Conservation (phyloP, 2,329 filamentous ascomycete species). For the Colletotrichum sp. region DNA sequence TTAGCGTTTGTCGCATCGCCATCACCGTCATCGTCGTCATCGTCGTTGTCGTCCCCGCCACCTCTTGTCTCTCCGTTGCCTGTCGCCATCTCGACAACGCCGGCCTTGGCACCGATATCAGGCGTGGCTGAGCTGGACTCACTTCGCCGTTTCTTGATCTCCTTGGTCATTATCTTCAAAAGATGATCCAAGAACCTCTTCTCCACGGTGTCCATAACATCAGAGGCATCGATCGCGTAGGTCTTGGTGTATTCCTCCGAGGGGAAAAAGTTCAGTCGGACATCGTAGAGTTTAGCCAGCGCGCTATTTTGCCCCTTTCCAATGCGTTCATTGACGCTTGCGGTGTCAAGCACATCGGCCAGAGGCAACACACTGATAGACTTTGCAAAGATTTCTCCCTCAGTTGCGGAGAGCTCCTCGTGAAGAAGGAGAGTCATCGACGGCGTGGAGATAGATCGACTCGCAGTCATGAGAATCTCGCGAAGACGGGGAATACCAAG, state of each 20-base stretch:
- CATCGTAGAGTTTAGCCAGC: conserved; percentile 83
- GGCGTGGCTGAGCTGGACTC: conserved; percentile 74
- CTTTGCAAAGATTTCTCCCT: conserved; percentile 85
- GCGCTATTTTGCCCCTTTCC: conserved; percentile 71
- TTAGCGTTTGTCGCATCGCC: conserved; percentile 79
- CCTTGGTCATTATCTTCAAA: conserved; percentile 72
- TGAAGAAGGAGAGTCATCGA: conserved; percentile 85
- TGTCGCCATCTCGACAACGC: conserved; percentile 56
- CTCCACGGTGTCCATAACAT: conserved; percentile 84
- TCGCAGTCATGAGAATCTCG: conserved; percentile 98
- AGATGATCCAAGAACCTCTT: conserved; percentile 77
- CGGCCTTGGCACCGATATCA: conserved; percentile 66
- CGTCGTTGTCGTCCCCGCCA: conserved; percentile 62
- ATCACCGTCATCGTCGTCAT: conserved; percentile 78
- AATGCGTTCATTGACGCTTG: conserved; percentile 80
- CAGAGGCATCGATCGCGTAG: conserved; percentile 80
- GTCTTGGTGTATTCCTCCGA: conserved; percentile 81
- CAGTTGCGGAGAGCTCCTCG: conserved; percentile 69
- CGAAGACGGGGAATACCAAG: conserved; percentile 95
- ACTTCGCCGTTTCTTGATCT: conserved; percentile 81
- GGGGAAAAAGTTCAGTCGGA: conserved; percentile 85
- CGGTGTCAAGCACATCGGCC: conserved; percentile 82
- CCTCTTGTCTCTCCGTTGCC: conserved; percentile 41
- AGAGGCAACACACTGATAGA: conserved; percentile 87
- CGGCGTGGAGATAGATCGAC: conserved; percentile 86